A percentile compares a stretch with the other conserved stretches of the same genome.
phyloP scores from a whole-genome alignment of 495 filamentous ascomycete genomes.

The Aspergillus egyptiacus region DNA sequence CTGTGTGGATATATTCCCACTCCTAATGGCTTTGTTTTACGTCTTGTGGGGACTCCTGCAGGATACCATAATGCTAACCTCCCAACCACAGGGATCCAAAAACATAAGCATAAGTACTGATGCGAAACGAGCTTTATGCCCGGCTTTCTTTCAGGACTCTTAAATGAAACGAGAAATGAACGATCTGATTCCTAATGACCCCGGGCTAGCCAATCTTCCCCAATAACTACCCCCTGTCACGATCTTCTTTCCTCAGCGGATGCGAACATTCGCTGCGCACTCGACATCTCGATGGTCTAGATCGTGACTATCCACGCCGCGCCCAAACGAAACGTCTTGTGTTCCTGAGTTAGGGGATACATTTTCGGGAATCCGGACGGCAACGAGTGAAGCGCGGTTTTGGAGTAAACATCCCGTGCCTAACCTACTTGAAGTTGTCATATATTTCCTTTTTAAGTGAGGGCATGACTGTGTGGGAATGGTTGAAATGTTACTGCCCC shows the following conservation, averaged over 20 bases:
- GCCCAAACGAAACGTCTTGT: neutral
- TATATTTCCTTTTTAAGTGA: constrained; percentile 4
- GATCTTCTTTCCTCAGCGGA: neutral
- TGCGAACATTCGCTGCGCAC: neutral
- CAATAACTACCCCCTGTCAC: neutral
- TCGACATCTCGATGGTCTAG: neutral
- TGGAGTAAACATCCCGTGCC: constrained; percentile 3
- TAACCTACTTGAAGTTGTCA: neutral
- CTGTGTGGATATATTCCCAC: neutral
- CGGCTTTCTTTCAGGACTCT: constrained; percentile 3
- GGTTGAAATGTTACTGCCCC: constrained; percentile 1
- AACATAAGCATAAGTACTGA: neutral
- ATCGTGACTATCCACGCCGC: neutral
- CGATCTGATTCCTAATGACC: neutral
- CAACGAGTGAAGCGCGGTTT: neutral
- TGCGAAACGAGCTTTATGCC: neutral
- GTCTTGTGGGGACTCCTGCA: neutral
- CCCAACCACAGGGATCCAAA: neutral
- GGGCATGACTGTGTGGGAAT: neutral
- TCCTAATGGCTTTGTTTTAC: neutral
- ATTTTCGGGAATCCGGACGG: neutral
- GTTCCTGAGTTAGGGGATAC: neutral
- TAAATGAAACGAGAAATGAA: neutral
- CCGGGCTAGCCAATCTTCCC: neutral
- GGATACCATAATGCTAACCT: neutral